Evolutionary conservation across 768 basidiomycete species (phyloP).

Genomic region (Rhodosporidiobolus sp.): DNA sequence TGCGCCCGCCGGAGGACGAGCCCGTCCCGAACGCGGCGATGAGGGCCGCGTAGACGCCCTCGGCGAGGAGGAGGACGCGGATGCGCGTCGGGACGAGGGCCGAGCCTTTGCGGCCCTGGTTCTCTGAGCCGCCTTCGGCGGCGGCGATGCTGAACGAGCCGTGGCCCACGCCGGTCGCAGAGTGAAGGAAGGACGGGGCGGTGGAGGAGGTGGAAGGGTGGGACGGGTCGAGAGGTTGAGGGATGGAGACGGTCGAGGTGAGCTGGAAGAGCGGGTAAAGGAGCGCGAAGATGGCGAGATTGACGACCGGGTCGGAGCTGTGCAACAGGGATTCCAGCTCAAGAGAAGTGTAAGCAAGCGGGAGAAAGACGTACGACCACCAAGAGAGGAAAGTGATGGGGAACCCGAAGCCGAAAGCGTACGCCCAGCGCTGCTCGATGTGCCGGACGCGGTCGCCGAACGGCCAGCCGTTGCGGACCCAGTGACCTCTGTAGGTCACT

Average conservation of each 20-base stretch:
- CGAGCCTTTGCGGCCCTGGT: slow-evolving; percentile 25
- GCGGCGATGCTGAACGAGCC: slow-evolving; percentile 39
- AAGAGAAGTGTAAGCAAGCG: slow-evolving; percentile 61
- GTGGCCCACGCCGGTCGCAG: slow-evolving; percentile 11
- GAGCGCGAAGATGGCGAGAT: slow-evolving; percentile 77
- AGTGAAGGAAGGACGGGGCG: slow-evolving; percentile 63
- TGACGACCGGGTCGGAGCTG: slow-evolving; percentile 53
- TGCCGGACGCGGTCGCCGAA: slow-evolving; percentile 49
- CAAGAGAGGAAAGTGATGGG: slow-evolving; percentile 37
- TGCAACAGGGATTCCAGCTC: slow-evolving; percentile 40
- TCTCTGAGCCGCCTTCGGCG: slow-evolving; percentile 35
- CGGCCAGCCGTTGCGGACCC: slow-evolving; percentile 29
- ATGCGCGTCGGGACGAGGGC: slow-evolving; percentile 76
- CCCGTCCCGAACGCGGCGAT: slow-evolving; percentile 47
- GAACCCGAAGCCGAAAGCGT: slow-evolving; percentile 77
- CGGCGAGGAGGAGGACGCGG: slow-evolving; percentile 69
- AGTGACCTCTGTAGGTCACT: slow-evolving; percentile 4
- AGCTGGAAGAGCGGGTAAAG: slow-evolving; percentile 69
- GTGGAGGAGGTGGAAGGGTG: slow-evolving; percentile 51
- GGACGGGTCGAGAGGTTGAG: slow-evolving; percentile 72
- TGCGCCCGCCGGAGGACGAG: slow-evolving; percentile 55
- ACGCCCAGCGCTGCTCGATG: slow-evolving; percentile 84
- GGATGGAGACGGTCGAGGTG: slow-evolving; percentile 73
- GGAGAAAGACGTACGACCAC: slow-evolving; percentile 55
- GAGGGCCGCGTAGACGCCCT: slow-evolving; percentile 74